phyloP scores from a whole-genome alignment of 148 eudicot genomes.

The Chenopodium formosanum region DNA sequence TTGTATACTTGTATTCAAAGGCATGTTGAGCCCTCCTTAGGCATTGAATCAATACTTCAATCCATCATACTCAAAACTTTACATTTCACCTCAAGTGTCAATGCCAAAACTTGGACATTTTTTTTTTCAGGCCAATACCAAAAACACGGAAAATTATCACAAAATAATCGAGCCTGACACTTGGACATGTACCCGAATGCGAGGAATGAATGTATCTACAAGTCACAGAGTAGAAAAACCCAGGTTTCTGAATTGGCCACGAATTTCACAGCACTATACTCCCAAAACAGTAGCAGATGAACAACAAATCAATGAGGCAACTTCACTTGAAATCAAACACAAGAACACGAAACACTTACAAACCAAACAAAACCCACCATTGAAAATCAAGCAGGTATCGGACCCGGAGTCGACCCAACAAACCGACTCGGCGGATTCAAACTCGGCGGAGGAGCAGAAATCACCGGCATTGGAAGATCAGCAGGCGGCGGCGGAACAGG shows the following conservation, averaged over 20 bases:
- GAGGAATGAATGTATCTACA: background rate
- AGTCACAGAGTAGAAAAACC: background rate
- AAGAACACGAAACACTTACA: no score
- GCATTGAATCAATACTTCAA: no score
- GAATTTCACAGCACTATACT: no score
- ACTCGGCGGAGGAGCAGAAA: conserved; percentile 39
- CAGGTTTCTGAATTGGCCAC: no score
- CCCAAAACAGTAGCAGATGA: background rate
- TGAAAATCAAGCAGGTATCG: conserved; percentile 31
- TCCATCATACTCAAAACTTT: background rate
- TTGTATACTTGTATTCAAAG: no score
- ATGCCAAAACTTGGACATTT: no score
- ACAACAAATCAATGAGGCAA: background rate
- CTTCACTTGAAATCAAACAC: background rate
- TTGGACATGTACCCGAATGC: background rate
- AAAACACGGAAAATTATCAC: no score
- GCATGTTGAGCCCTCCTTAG: no score
- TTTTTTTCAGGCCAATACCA: no score
- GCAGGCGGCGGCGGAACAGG: conserved; percentile 21
- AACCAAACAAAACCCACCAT: background rate
- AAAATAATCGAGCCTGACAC: no score
- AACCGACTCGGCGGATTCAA: conserved; percentile 40
- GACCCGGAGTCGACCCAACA: conserved; percentile 44
- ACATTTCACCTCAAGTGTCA: background rate
- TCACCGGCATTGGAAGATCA: background rate